Base-by-base conservation (phyloP, 1,284 basidiomycete species). In the Athelia psychrophila region DNA sequence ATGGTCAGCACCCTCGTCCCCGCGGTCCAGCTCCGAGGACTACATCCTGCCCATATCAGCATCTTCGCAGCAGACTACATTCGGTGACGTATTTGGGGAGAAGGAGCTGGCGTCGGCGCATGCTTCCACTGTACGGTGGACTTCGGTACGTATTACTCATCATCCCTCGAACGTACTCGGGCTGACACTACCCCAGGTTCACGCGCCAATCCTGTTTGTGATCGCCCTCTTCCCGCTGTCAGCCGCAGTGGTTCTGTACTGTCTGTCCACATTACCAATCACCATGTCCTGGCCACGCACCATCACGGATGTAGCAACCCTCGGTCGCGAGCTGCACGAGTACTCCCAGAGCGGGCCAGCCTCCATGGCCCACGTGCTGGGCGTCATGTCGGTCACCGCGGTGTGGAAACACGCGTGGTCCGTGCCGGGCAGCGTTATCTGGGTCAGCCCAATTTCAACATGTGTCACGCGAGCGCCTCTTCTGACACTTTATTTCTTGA, bases 371-470 rank as follows among this genome's bases (percentile, higher is more conserved):
- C 89, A 92, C 65, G 86, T 92, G 44, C 67, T 95, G 44, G 83
- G 78, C n/a, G 91, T 93, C 35, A 78, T 96, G 61, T 84, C 87
- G 33, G 77, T 93, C n/a, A 84, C 88, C 19, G 90, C 91, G 2
- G 76, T 92, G 32, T 96, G 92, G 92, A 95, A 94, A 70, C 93
- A 96, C 66, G 92, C 93, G 6, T 96, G 93, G 93, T 94, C 91
- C 54, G 82, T 96, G 48, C 93, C 93, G 3, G 93, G 93, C 4
- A 93, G 91, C 55, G 92, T 95, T 50, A 78, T 95, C 51, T 86
- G 93, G 83, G 91, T 93, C 58, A 60, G 82, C 76, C 35, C 45
- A 48, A 51, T 15, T 51, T 55, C 49, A 51, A 54, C 53, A 51
- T 56, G 55, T 56, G 49, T 55, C 51, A 54, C 40, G 54, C 55